A percentile compares a stretch with the other conserved stretches of the same genome.
Conservation (phyloP, 805 yeast species). For the Candida coquimbonensis region DNA sequence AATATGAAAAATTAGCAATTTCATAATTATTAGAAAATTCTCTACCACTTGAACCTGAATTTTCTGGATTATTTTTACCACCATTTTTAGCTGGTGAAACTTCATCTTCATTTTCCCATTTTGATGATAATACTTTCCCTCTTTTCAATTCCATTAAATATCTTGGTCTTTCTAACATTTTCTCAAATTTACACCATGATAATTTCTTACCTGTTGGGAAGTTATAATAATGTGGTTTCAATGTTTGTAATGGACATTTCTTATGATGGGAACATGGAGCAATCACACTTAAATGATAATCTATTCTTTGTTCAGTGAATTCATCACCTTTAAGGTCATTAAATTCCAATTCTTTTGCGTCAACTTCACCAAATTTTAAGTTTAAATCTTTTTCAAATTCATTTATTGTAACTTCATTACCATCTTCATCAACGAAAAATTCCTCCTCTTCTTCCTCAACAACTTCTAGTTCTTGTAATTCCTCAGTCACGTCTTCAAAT, state of each 20-base stretch:
- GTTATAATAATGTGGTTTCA: constrained; percentile 60
- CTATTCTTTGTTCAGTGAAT: constrained; percentile 10
- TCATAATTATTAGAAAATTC: constrained; percentile 66
- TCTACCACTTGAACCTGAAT: constrained; percentile 54
- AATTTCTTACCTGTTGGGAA: constrained; percentile 51
- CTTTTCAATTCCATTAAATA: constrained; percentile 78
- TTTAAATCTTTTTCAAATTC: constrained; percentile 24
- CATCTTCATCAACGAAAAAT: constrained; percentile 19
- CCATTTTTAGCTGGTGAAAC: constrained; percentile 32
- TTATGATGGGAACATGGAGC: constrained; percentile 93
- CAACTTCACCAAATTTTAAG: constrained; percentile 35
- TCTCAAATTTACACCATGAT: constrained; percentile 70
- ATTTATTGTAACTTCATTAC: constrained; percentile 2
- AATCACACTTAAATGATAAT: constrained; percentile 52
- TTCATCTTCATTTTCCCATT: constrained; percentile 50
- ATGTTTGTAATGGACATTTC: constrained; percentile 77
- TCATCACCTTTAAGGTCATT: constrained; percentile 7
- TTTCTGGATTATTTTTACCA: constrained; percentile 32
- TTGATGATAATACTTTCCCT: constrained; percentile 66
- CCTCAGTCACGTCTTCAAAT: constrained; percentile 13
- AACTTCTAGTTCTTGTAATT: not conserved
- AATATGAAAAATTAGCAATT: constrained; percentile 63
- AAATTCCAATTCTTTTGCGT: constrained; percentile 38
- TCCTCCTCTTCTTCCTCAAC: constrained; percentile 11
- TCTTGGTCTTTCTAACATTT: constrained; percentile 68